Evolutionary conservation across 768 basidiomycete genomes (phyloP).

Genomic region (Mrakia gelida): DNA sequence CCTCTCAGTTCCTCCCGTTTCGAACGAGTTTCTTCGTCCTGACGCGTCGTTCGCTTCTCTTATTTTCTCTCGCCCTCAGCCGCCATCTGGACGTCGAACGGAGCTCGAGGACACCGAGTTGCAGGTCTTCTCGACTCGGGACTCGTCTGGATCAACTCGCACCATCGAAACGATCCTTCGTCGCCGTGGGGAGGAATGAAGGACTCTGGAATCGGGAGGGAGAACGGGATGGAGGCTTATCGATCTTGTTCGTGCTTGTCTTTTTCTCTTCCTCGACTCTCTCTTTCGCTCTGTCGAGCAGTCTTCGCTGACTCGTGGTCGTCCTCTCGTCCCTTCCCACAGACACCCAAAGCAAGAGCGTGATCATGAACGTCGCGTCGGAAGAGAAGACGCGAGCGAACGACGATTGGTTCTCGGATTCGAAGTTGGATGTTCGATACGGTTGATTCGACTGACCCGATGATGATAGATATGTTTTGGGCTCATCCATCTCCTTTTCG

Average conservation of each 20-base stretch:
- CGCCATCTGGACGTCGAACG: conserved; percentile 70
- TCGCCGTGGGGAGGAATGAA: conserved; percentile 93
- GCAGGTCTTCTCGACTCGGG: conserved; percentile 67
- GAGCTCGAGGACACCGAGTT: conserved; percentile 71
- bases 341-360: conserved; percentile 84
- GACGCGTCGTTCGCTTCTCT: not conserved
- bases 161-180: conserved; percentile 83
- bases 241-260: conserved; percentile 55
- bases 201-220: conserved; percentile 78
- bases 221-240: conserved; percentile 77
- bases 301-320: not conserved
- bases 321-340: conserved; percentile 3
- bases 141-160: conserved; percentile 81
- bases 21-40: not conserved
- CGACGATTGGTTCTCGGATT: conserved; percentile 59
- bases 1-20: not conserved
- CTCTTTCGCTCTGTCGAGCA: too few relatives aligned
- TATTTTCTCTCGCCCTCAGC: conserved; percentile 42
- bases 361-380: conserved; percentile 67
- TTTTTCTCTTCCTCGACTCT: too few relatives aligned
- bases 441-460: not conserved
- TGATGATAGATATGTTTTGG: not conserved
- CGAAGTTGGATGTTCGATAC: conserved; percentile 7
- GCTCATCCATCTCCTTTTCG: not conserved
- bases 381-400: conserved; percentile 55